Base-by-base conservation (phyloP, 257 asterid species). In the Solanum chilense region DNA sequence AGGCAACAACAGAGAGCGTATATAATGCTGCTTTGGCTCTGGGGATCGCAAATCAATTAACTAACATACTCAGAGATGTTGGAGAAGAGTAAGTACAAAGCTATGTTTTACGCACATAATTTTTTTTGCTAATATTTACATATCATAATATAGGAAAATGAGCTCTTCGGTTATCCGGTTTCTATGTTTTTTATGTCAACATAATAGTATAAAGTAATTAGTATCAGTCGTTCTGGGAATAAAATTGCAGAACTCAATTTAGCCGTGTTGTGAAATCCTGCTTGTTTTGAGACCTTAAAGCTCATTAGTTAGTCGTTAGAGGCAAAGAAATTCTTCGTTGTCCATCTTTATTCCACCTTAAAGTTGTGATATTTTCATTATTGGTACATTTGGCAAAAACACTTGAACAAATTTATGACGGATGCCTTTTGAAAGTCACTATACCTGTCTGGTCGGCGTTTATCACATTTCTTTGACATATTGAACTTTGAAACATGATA, bases 41-140 rank as follows among this genome's bases (percentile, higher is more conserved):
- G 37, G 99, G 99, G 42, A 91, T 97, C 10, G 99, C 99, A 0
- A 97, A 97, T 88, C 99, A 97, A 91, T 74, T 97, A 82, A 97
- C 99, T 14, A 97, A 97, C 91, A 97, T 97, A 86, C 98, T 97
- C 71, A 86, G 99, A 86, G 99, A 97, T 88, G 99, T 97, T 29
- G 99, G 99, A 84, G 99, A 97, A 92, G 99, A 97, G 99, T 97
- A 93, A 93, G 99, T 89, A 64, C 41, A 9, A 42, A 29, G 23
- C n/a, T 80, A 16, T 14, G 29, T 18, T 47, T 80, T 47, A 27
- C 6, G 14, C 85, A 47, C 68, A 10, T 15, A 1, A 7, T 6
- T 41, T 18, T 56, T 56, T 56, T 56, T 41, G 35, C 82, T 39
- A 75, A 42, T 41, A 39, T 75, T n/a, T 45, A 23, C 35, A 6